A percentile compares a stretch with the other conserved stretches of the same genome.
These are phyloP conservation scores for Candida krabiensis DNA, from an alignment of 805 yeast genomes.

Conservation along the genomic window DNA sequence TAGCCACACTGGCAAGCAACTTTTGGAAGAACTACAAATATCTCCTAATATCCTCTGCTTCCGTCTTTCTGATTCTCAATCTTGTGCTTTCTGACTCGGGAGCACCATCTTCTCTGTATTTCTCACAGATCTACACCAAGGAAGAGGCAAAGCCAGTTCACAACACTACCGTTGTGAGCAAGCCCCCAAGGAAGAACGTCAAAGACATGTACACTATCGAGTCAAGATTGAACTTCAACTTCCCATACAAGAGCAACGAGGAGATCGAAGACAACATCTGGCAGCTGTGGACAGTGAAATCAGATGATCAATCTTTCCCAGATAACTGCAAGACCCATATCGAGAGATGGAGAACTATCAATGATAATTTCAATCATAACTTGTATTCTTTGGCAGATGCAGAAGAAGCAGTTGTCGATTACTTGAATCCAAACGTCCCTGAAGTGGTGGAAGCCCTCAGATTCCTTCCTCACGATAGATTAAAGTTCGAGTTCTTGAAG, in stretches of 20 bases:
- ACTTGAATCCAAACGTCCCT: slow-evolving; percentile 39
- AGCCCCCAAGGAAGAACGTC: slow-evolving; percentile 27
- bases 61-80: slow-evolving; percentile 23
- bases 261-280: slow-evolving; percentile 31
- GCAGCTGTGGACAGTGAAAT: slow-evolving; percentile 30
- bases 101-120: slow-evolving; percentile 12
- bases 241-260: slow-evolving; percentile 28
- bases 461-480: slow-evolving; percentile 49
- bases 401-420: slow-evolving; percentile 27
- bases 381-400: slow-evolving; percentile 31
- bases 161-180: slow-evolving; percentile 14
- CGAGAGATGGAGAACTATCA: slow-evolving; percentile 34
- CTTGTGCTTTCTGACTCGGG: slow-evolving; percentile 16
- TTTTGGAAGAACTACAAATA: slow-evolving; percentile 26
- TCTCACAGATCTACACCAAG: slow-evolving; percentile 20
- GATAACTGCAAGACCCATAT: slow-evolving; percentile 29
- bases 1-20: slow-evolving; percentile 7
- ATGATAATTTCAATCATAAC: slow-evolving; percentile 32
- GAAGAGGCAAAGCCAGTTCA: slow-evolving; percentile 16
- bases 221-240: slow-evolving; percentile 27
- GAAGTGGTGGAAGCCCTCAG: slow-evolving; percentile 52
- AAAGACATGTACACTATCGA: slow-evolving; percentile 31
- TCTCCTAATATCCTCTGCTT: slow-evolving; percentile 18
- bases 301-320: slow-evolving; percentile 32
- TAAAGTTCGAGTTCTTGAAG: slow-evolving; percentile 52